Evolutionary conservation across 208 protist species (phyloP).

Genomic region (Leishmania arabica): DNA sequence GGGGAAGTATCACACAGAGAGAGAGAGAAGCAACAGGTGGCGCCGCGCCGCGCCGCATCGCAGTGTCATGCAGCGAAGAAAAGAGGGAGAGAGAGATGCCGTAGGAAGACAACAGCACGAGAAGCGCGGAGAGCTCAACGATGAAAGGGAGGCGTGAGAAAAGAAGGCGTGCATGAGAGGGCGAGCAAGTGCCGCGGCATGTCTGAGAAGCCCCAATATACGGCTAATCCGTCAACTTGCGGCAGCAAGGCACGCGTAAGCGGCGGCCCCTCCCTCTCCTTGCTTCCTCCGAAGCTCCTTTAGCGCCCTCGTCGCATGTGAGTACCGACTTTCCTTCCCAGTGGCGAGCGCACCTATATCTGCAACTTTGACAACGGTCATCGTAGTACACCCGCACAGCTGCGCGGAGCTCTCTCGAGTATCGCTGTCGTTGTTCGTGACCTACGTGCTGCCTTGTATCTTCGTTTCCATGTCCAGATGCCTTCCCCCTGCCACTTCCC

Average conservation of each 20-base stretch:
- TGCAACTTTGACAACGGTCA: background rate
- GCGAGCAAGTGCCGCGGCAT: background rate
- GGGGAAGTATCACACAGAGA: background rate
- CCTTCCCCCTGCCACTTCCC: background rate
- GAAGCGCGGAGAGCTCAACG: background rate
- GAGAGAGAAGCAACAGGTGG: background rate
- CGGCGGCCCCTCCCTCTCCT: background rate
- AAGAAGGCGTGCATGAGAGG: background rate
- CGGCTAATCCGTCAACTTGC: background rate
- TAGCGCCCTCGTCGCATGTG: background rate
- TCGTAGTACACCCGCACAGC: background rate
- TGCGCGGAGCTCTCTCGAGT: background rate
- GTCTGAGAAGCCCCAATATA: background rate
- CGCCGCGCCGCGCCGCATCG: background rate
- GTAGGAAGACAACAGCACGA: background rate
- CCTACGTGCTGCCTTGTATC: background rate
- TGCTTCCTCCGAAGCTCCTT: background rate
- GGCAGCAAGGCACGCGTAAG: background rate
- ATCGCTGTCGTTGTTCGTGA: background rate
- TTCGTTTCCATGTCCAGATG: background rate
- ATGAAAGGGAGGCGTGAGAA: background rate
- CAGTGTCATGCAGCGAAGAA: background rate
- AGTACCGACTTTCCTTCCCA: background rate
- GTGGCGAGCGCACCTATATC: background rate
- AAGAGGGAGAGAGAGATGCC: constrained; percentile 5